Percentiles rank a stretch among this genome's conserved stretches.
Evolutionary conservation across 352 stramenopile species (phyloP).

Genomic region (Phytopythium delawarense): DNA sequence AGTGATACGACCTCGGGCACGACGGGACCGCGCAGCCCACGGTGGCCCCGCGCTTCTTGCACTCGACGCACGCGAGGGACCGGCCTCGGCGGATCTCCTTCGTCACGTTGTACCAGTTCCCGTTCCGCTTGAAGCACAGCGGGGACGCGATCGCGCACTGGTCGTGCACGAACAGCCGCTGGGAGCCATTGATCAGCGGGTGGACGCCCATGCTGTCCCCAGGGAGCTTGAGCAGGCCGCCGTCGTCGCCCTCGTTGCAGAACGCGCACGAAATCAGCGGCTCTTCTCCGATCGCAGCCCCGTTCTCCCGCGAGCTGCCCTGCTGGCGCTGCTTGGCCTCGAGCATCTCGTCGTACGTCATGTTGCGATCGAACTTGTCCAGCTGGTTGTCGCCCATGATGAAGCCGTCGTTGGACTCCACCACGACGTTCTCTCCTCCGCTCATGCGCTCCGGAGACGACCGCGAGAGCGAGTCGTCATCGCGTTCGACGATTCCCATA

Average conservation of each 20-base stretch:
- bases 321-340: slow-evolving; percentile 42
- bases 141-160: slow-evolving; percentile 83
- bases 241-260: slow-evolving; percentile 64
- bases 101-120: slow-evolving; percentile 81
- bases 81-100: slow-evolving; percentile 79
- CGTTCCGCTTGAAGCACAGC: slow-evolving; percentile 72
- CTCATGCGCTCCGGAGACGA: slow-evolving; percentile 4
- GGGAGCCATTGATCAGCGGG: slow-evolving; percentile 57
- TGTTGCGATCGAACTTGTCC: slow-evolving; percentile 68
- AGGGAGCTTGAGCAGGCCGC: slow-evolving; percentile 69
- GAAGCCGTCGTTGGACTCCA: slow-evolving; percentile 80
- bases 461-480: neutral
- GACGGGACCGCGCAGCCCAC: slow-evolving; percentile 64
- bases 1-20: slow-evolving; percentile 77
- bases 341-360: slow-evolving; percentile 67
- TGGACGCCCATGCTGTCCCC: slow-evolving; percentile 70
- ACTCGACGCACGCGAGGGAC: slow-evolving; percentile 58
- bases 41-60: slow-evolving; percentile 70
- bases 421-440: slow-evolving; percentile 42
- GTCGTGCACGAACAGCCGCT: slow-evolving; percentile 84
- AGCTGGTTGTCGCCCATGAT: slow-evolving; percentile 80
- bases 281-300: slow-evolving; percentile 27
- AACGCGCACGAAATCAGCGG: slow-evolving; percentile 76
- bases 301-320: slow-evolving; percentile 14
- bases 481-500: neutral